Evolutionary conservation across 805 yeast species (phyloP).

Genomic region (Lipomyces orientalis): DNA sequence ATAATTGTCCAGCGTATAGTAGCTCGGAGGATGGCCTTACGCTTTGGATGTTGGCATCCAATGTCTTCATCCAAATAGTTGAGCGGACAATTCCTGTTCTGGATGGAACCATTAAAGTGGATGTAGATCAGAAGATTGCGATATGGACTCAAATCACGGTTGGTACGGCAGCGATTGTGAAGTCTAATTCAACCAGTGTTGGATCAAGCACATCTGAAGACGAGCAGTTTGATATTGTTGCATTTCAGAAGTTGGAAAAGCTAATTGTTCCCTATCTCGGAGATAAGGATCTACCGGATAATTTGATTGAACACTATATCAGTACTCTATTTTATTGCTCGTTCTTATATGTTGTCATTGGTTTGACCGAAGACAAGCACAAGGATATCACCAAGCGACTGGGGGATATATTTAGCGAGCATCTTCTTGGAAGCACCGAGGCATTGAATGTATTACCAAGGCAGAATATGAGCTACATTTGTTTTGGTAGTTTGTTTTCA

Average conservation of each 20-base stretch:
- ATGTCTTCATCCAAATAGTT: conserved; percentile 29
- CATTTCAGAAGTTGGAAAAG: conserved; percentile 52
- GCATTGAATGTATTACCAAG: conserved; percentile 54
- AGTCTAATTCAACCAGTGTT: conserved; percentile 31
- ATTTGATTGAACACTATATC: conserved; percentile 53
- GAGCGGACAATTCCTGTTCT: conserved; percentile 45
- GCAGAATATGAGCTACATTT: conserved; percentile 56
- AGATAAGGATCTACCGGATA: conserved; percentile 42
- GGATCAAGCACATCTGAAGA: conserved; percentile 46
- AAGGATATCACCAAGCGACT: conserved; percentile 50
- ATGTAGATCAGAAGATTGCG: conserved; percentile 8
- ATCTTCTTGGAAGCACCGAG: conserved; percentile 68
- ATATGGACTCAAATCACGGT: conserved; percentile 46
- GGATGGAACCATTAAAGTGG: conserved; percentile 38
- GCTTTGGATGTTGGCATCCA: conserved; percentile 36
- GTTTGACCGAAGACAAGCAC: conserved; percentile 43
- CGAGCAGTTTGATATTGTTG: conserved; percentile 55
- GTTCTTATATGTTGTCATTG: conserved; percentile 60
- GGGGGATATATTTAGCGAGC: conserved; percentile 52
- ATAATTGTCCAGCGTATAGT: conserved; percentile 27
- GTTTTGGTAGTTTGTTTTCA: conserved; percentile 60
- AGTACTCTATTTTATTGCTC: conserved; percentile 61
- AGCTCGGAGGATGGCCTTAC: conserved; percentile 17
- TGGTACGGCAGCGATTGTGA: conserved; percentile 41
- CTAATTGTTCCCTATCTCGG: conserved; percentile 52